Percentiles rank a stretch among this genome's conserved stretches.
Conservation (phyloP, 1,139 yeast genomes). For the Blastobotrys elegans region DNA sequence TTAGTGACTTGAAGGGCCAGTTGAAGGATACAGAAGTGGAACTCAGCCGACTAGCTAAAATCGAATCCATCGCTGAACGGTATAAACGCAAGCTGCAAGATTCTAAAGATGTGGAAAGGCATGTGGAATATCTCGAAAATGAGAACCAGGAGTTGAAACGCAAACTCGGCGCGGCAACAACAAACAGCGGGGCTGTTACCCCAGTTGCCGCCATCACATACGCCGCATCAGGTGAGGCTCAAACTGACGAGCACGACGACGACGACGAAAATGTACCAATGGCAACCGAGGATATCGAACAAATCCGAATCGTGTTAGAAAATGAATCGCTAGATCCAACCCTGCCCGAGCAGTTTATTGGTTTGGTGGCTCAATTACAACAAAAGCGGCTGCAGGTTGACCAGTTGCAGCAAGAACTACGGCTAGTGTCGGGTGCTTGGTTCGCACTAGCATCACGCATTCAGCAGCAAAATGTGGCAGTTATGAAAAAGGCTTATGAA, state of each 20-base stretch:
- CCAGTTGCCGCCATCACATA: not conserved
- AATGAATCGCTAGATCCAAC: constrained; percentile 1
- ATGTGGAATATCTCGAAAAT: constrained; percentile 16
- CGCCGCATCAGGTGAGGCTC: not conserved
- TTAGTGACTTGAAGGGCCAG: constrained; percentile 14
- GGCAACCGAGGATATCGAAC: not conserved
- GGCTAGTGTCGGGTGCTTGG: constrained; percentile 30
- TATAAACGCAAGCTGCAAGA: constrained; percentile 20
- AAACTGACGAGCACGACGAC: not conserved
- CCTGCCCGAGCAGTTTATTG: not conserved
- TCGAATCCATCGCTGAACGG: constrained; percentile 19
- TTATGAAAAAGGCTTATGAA: constrained; percentile 23
- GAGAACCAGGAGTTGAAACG: constrained; percentile 16
- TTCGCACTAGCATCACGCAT: constrained; percentile 27
- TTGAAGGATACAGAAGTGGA: constrained; percentile 17
- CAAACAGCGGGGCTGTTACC: not conserved
- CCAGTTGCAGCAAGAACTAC: constrained; percentile 19
- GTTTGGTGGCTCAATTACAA: not conserved
- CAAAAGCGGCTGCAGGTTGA: not conserved
- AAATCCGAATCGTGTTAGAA: not conserved
- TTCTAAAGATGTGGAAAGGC: constrained; percentile 15
- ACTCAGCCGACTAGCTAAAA: constrained; percentile 13
- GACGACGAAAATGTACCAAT: not conserved
- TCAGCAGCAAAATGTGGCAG: constrained; percentile 27
- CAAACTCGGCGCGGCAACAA: not conserved